A percentile compares a stretch with the other conserved stretches of the same genome.
phyloP scores from a whole-genome alignment of 1,284 basidiomycete species.

The Caloboletus inedulis region DNA sequence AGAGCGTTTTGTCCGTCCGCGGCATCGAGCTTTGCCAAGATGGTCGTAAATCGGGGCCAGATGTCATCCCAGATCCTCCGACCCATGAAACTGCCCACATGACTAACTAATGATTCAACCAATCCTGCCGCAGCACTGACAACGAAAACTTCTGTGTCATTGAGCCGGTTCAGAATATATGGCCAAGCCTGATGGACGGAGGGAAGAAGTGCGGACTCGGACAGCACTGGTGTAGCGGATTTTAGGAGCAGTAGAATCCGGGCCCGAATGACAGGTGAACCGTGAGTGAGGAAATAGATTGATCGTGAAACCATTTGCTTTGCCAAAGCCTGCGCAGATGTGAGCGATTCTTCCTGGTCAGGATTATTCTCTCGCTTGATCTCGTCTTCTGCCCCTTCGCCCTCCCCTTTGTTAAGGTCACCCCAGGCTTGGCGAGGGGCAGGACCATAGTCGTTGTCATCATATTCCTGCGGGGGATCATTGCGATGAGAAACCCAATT shows the following conservation, averaged over 20 bases:
- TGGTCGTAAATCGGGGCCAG: slow-evolving; percentile 74
- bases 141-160: slow-evolving; percentile 73
- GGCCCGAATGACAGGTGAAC: slow-evolving; percentile 77
- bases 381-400: slow-evolving; percentile 23
- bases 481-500: slow-evolving; percentile 62
- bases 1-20: slow-evolving; percentile 66
- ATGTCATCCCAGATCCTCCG: slow-evolving; percentile 82
- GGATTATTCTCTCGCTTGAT: slow-evolving; percentile 25
- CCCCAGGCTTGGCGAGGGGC: slow-evolving; percentile 60
- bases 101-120: slow-evolving; percentile 61
- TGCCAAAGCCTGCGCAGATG: slow-evolving; percentile 71
- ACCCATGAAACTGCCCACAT: slow-evolving; percentile 82
- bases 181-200: slow-evolving; percentile 87
- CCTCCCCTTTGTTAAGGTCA: slow-evolving; percentile 28
- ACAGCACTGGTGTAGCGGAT: slow-evolving; percentile 71
- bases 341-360: slow-evolving; percentile 49
- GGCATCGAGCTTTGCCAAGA: slow-evolving; percentile 57
- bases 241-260: slow-evolving; percentile 74
- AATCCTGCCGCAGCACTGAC: slow-evolving; percentile 70
- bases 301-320: slow-evolving; percentile 82
- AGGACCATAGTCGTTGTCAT: slow-evolving; percentile 54
- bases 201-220: slow-evolving; percentile 74
- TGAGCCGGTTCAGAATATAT: slow-evolving; percentile 78
- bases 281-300: slow-evolving; percentile 86
- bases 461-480: slow-evolving; percentile 34